phyloP scores from a whole-genome alignment of 352 stramenopile genomes.

The Phytophthora pseudosyringae region DNA sequence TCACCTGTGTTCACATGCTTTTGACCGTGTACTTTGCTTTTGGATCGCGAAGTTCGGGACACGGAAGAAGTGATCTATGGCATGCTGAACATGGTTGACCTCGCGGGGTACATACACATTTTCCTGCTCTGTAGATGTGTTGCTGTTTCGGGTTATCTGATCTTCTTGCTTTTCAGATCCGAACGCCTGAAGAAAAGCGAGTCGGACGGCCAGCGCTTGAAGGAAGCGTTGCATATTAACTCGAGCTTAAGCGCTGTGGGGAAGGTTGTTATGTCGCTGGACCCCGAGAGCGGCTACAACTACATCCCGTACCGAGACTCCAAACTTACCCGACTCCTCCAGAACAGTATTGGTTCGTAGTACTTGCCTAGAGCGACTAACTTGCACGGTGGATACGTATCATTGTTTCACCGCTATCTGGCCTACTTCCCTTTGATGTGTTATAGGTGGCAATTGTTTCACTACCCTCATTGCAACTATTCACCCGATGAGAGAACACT shows the following conservation, averaged over 20 bases:
- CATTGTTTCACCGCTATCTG: not conserved
- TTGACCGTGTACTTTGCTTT: not conserved
- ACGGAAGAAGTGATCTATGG: slow-evolving; percentile 85
- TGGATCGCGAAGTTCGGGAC: slow-evolving; percentile 47
- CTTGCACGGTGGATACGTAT: not conserved
- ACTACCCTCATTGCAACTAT: slow-evolving; percentile 89
- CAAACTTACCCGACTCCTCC: slow-evolving; percentile 82
- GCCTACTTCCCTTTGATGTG: not conserved
- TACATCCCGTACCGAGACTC: slow-evolving; percentile 90
- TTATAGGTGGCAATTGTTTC: slow-evolving; percentile 84
- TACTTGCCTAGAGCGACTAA: not conserved
- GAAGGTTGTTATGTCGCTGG: slow-evolving; percentile 89
- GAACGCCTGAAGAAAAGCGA: slow-evolving; percentile 90
- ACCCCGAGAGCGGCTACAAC: slow-evolving; percentile 87
- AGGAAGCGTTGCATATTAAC: slow-evolving; percentile 89
- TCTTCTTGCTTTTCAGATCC: slow-evolving; percentile 40
- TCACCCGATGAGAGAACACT: slow-evolving; percentile 89
- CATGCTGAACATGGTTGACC: slow-evolving; percentile 88
- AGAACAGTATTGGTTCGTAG: slow-evolving; percentile 81
- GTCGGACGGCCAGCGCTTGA: slow-evolving; percentile 83
- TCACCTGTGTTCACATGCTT: not conserved
- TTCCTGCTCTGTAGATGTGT: not conserved
- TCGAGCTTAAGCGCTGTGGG: slow-evolving; percentile 84
- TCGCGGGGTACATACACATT: slow-evolving; percentile 51
- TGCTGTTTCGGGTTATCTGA: not conserved